Conservation (phyloP, 495 filamentous ascomycete genomes). For the Clavariopsis aquatica region DNA sequence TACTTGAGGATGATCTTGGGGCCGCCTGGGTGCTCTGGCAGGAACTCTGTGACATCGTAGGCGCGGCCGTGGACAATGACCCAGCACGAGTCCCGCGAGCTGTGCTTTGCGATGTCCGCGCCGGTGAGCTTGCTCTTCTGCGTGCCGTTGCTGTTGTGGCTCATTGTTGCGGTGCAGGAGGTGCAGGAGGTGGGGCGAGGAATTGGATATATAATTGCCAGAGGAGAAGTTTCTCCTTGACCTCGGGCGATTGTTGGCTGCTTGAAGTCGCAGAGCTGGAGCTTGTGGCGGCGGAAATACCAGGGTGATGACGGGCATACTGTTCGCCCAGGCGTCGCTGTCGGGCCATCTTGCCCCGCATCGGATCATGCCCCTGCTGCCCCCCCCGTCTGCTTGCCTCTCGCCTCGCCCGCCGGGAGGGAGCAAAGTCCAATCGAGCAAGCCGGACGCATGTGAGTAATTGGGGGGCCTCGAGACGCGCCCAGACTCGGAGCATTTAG, state of each 20-base stretch:
- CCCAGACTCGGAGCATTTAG: no score
- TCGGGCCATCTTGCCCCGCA: slow-evolving; percentile 29
- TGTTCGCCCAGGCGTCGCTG: background rate
- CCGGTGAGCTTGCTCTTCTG: slow-evolving; percentile 55
- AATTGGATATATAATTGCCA: background rate
- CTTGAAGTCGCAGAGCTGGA: background rate
- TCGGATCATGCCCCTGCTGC: background rate
- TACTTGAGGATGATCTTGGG: slow-evolving; percentile 63
- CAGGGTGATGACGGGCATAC: slow-evolving; percentile 25
- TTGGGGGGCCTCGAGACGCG: background rate
- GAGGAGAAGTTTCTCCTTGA: background rate
- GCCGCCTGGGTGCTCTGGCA: slow-evolving; percentile 43
- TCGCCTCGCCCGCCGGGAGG: background rate
- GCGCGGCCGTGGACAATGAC: slow-evolving; percentile 43
- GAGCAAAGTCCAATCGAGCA: slow-evolving; percentile 18
- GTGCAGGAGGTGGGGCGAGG: slow-evolving; percentile 1
- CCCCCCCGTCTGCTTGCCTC: no score
- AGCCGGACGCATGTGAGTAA: slow-evolving; percentile 4
- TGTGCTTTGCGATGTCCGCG: slow-evolving; percentile 68
- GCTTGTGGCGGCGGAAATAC: slow-evolving; percentile 7
- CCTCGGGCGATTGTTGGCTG: background rate
- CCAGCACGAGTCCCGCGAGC: slow-evolving; percentile 58
- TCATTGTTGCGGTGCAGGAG: slow-evolving; percentile 37
- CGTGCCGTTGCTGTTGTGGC: slow-evolving; percentile 43
- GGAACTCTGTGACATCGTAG: slow-evolving; percentile 42